Evolutionary conservation across 1,284 basidiomycete species (phyloP).

Genomic region (Coniophora puteana): DNA sequence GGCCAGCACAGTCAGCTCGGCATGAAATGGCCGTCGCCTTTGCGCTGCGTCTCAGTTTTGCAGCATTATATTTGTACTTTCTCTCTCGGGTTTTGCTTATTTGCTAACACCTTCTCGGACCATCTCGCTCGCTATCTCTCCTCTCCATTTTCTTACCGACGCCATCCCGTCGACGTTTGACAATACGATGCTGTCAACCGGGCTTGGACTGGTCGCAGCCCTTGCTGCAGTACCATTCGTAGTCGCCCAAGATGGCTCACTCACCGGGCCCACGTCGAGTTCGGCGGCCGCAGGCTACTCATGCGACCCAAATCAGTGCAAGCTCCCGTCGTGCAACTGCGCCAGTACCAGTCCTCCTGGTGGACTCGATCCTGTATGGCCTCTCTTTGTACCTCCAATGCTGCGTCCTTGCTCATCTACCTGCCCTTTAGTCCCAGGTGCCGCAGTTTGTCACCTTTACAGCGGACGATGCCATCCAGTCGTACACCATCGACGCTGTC

Average conservation of each 20-base stretch:
- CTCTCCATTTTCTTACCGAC: not conserved
- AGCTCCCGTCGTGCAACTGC: conserved; percentile 69
- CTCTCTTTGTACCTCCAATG: conserved; percentile 2
- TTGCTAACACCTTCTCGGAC: not conserved
- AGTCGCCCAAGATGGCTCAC: conserved; percentile 49
- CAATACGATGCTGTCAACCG: not conserved
- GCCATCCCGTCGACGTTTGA: not conserved
- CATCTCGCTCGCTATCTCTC: conserved; percentile 1
- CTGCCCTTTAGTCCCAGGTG: conserved; percentile 46
- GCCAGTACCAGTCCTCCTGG: conserved; percentile 72
- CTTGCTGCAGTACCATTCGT: conserved; percentile 15
- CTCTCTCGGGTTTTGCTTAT: not conserved
- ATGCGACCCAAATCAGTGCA: conserved; percentile 63
- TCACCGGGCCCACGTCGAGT: conserved; percentile 45
- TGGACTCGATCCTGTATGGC: conserved; percentile 56
- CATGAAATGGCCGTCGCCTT: no score
- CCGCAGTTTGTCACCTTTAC: conserved; percentile 73
- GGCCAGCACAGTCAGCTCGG: no score
- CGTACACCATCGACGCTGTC: conserved; percentile 67
- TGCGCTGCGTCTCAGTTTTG: no score
- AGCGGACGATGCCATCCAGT: conserved; percentile 72
- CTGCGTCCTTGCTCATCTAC: conserved; percentile 8
- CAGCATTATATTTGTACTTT: not conserved
- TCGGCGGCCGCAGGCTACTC: conserved; percentile 58
- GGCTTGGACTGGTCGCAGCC: not conserved